Evolutionary conservation across 345 rosid species (phyloP).

Genomic region (Euclidium syriacum): DNA sequence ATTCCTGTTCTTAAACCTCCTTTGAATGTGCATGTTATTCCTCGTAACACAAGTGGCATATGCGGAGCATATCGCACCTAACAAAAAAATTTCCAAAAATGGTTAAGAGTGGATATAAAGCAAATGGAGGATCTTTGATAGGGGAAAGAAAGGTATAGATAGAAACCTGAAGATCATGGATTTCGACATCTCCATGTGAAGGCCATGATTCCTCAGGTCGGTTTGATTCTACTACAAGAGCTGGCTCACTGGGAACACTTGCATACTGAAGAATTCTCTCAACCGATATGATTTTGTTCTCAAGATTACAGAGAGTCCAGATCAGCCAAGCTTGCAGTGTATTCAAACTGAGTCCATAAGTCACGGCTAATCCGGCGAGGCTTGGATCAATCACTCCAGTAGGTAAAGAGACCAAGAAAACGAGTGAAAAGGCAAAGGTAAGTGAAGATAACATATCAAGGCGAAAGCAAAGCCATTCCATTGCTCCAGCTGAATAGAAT

Average conservation of each 20-base stretch:
- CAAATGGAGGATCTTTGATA: background rate
- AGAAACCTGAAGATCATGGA: conserved; percentile 59
- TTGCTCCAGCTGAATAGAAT: conserved; percentile 59
- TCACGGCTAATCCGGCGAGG: conserved; percentile 82
- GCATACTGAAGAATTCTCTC: conserved; percentile 84
- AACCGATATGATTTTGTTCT: conserved; percentile 82
- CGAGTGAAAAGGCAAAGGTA: conserved; percentile 64
- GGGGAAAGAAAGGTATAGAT: background rate
- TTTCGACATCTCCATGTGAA: conserved; percentile 47
- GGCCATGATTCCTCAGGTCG: conserved; percentile 65
- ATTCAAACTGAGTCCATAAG: conserved; percentile 77
- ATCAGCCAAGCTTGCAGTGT: conserved; percentile 60
- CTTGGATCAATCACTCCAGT: conserved; percentile 65
- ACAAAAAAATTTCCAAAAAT: background rate
- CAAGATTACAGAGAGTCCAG: conserved; percentile 61
- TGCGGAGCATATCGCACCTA: conserved; percentile 80
- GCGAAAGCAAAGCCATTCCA: conserved; percentile 87
- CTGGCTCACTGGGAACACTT: conserved; percentile 63
- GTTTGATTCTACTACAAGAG: conserved; percentile 55
- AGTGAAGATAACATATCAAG: conserved; percentile 60
- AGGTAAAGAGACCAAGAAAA: conserved; percentile 61
- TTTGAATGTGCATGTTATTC: conserved; percentile 66
- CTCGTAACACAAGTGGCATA: conserved; percentile 76
- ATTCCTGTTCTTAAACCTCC: conserved; percentile 82
- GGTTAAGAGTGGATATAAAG: background rate